Conservation (phyloP, 257 asterid species). For the Nicotiana obtusifolia region DNA sequence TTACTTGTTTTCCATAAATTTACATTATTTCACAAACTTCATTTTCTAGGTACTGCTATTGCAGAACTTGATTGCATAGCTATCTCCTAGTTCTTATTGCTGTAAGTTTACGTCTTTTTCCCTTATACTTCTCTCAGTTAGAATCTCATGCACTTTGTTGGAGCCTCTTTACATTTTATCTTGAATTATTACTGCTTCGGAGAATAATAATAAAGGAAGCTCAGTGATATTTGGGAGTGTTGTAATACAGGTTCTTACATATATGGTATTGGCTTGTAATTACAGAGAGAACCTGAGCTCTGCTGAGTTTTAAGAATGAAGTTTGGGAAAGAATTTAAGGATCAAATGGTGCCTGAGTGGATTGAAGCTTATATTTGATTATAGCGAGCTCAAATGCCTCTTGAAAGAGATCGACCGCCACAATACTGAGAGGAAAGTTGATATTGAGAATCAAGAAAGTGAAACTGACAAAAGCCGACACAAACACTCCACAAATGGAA, state of each 20-base stretch:
- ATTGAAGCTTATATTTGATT: slow-evolving; percentile 46
- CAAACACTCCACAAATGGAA: background rate
- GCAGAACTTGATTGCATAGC: too few relatives aligned
- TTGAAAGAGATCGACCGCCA: too few relatives aligned
- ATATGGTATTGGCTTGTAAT: background rate
- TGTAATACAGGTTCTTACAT: background rate
- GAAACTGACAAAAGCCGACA: background rate
- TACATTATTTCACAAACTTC: too few relatives aligned
- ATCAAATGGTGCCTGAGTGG: slow-evolving; percentile 56
- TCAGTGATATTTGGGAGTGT: background rate
- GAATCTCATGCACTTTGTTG: too few relatives aligned
- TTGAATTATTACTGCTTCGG: too few relatives aligned
- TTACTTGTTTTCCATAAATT: too few relatives aligned
- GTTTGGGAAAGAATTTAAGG: slow-evolving; percentile 38
- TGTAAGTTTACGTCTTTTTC: too few relatives aligned
- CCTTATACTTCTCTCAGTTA: too few relatives aligned
- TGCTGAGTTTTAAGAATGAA: slow-evolving; percentile 18
- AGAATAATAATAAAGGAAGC: too few relatives aligned
- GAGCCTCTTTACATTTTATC: too few relatives aligned
- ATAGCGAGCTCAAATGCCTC: background rate
- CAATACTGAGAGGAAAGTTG: background rate
- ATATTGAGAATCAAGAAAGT: background rate
- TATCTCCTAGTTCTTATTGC: too few relatives aligned
- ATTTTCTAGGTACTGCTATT: too few relatives aligned
- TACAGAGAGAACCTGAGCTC: background rate